Evolutionary conservation across 2,329 filamentous ascomycete genomes (phyloP), one percentile per base, ranked within the genome.

Genomic region (Paraphaeosphaeria minitans): DNA sequence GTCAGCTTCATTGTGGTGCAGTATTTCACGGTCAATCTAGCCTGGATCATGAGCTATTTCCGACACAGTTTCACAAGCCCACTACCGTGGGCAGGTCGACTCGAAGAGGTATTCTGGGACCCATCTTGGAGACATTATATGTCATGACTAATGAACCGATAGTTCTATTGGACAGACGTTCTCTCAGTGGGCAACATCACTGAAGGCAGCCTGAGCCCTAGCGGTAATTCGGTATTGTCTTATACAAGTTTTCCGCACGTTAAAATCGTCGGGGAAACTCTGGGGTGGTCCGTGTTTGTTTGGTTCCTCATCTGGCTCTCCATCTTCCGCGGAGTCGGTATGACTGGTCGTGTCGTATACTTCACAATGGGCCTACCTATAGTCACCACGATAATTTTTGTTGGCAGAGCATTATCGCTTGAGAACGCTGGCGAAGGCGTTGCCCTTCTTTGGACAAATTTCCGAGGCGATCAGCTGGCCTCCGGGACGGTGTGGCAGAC

Each of bases 401-500:
- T 61, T 7, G 59, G 59, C 6, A 57, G 65, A n/a, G 57, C 57
- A 31, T 47, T 51, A 2, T 66, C 62, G 7, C 56, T 65, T 0
- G 78, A 81, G 0, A 85, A 86, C 64, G 85, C 85, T 0, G 66
- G 77, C 1, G 80, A 80, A 27, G 85, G 84, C 6, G 76, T 86
- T 35, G 80, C 77, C 57, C 76, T 86, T 0, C 65, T 80, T n/a
- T 82, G 77, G 76, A 77, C 75, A 2, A 81, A 78, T 3, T 82
- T 79, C 83, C 77, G 83, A 62, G 77, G 82, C 13, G 77, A 78
- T 5, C 77, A 85, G 63, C 76, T 87, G 0, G 80, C 78, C 5
- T 78, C 77, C 0, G 83, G 83, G 0, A 78, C 77, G 0, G 79
- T 87, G 1, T 87, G 85, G 84, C 84, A 87, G 67, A 84, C 82